A percentile compares a stretch with the other conserved stretches of the same genome.
Evolutionary conservation across 306 rosid species (phyloP).

Genomic region (Glycine tomentella): DNA sequence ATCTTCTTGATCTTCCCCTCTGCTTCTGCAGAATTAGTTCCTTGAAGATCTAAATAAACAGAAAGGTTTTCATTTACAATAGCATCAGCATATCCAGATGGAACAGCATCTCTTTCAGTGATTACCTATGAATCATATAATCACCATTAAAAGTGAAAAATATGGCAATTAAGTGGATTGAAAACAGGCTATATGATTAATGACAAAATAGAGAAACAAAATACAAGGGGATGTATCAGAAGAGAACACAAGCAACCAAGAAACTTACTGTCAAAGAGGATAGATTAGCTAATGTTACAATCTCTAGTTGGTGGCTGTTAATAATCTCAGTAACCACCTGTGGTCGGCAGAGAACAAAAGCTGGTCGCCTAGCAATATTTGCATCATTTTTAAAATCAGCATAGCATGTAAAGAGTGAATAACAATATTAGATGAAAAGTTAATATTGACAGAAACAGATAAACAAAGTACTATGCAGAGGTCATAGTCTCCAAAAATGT

Average conservation of each 20-base stretch:
- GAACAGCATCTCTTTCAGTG: slow-evolving; percentile 45
- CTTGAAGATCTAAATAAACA: slow-evolving; percentile 60
- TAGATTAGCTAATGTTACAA: slow-evolving; percentile 78
- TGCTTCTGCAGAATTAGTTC: slow-evolving; percentile 51
- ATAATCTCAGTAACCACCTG: slow-evolving; percentile 46
- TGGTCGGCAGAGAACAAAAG: slow-evolving; percentile 55
- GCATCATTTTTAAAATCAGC: slow-evolving; percentile 25
- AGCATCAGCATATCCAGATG: slow-evolving; percentile 50
- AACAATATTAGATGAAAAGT: slow-evolving; percentile 25
- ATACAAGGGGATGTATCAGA: too few relatives aligned
- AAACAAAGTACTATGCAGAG: slow-evolving; percentile 10
- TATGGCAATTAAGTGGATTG: background rate
- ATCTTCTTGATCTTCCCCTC: slow-evolving; percentile 60
- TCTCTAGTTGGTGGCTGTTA: slow-evolving; percentile 61
- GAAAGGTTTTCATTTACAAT: slow-evolving; percentile 58
- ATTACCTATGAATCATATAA: slow-evolving; percentile 50
- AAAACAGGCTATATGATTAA: background rate
- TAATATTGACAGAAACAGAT: slow-evolving; percentile 24
- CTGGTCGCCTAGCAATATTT: slow-evolving; percentile 52
- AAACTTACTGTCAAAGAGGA: slow-evolving; percentile 71
- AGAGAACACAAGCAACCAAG: too few relatives aligned
- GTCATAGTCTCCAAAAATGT: slow-evolving; percentile 4
- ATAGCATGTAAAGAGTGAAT: slow-evolving; percentile 27
- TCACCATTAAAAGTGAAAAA: slow-evolving; percentile 25
- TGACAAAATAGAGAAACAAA: too few relatives aligned